These are phyloP conservation scores for Gamarada debralockiae DNA, from an alignment of 495 filamentous ascomycete genomes.

Conservation along the genomic window DNA sequence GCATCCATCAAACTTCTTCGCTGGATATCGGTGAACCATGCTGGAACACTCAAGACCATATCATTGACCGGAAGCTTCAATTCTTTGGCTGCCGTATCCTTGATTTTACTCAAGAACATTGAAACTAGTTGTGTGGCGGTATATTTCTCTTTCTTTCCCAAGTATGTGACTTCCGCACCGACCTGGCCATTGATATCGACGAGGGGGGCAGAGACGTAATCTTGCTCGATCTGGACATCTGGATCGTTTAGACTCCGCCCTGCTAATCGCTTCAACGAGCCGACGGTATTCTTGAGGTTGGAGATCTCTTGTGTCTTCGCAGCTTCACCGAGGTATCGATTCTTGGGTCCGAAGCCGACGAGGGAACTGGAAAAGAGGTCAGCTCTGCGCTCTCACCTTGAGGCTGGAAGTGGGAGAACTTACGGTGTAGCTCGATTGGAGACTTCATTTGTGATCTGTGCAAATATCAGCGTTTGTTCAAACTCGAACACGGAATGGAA, in stretches of 20 bases:
- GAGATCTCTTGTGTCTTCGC: slow-evolving; percentile 99
- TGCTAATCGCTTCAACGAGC: slow-evolving; percentile 85
- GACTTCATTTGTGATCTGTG: slow-evolving; percentile 95
- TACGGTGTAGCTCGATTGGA: slow-evolving; percentile 98
- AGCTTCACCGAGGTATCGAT: slow-evolving; percentile 86
- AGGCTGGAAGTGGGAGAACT: slow-evolving; percentile 34
- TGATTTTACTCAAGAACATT: slow-evolving; percentile 95
- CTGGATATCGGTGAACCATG: slow-evolving; percentile 97
- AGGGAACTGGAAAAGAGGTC: slow-evolving; percentile 61
- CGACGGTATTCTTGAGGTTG: slow-evolving; percentile 98
- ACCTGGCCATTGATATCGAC: slow-evolving; percentile 91
- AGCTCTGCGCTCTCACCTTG: slow-evolving; percentile 1
- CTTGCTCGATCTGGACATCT: slow-evolving; percentile 86
- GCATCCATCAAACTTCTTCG: slow-evolving; percentile 87
- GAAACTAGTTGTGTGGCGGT: slow-evolving; percentile 84
- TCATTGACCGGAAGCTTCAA: slow-evolving; percentile 92
- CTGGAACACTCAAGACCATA: slow-evolving; percentile 87
- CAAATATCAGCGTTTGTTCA: slow-evolving; percentile 13
- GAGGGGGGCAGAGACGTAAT: slow-evolving; percentile 83
- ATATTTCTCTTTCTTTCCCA: slow-evolving; percentile 93
- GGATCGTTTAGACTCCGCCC: slow-evolving; percentile 81
- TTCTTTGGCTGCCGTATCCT: slow-evolving; percentile 80
- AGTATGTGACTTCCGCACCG: slow-evolving; percentile 89
- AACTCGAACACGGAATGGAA: not conserved
- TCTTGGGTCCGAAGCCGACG: slow-evolving; percentile 91